Evolutionary conservation across 495 filamentous ascomycete genomes (phyloP), one percentile per base, ranked within the genome.

Genomic region (Cryomyces minteri): DNA sequence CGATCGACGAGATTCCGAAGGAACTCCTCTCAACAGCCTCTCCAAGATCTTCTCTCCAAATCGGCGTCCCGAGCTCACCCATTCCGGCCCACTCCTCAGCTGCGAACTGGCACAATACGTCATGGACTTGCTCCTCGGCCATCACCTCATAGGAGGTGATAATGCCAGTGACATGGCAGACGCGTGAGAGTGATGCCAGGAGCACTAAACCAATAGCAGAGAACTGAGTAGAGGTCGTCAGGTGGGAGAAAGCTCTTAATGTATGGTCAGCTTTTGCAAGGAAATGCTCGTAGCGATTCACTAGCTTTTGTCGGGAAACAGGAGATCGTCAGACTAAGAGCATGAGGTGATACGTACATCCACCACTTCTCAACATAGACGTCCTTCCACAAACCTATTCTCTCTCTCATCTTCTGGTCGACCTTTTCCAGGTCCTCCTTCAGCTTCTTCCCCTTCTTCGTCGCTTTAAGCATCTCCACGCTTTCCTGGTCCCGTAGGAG

Each of bases 201-300:
- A 57, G 44, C 32, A 50, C 47, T 4, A 57, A n/a, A 9, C 54
- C 54, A 4, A 57, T 42, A 8, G 47, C 49, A 6, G 51, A 46
- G 37, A 57, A 57, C 31, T 49, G 48, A 4, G 43, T 45, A 10
- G 31, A 28, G 12, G 32, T 10, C 14, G 37, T n/a, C 12, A 45
- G 12, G 4, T 45, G 43, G 12, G 43, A 37, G 43, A 45, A 45
- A 6, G 43, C 43, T 37, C 43, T 45, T 25, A 25, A 25, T 25
- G 18, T 1, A 25, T 25, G 18, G 18, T 25, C 18, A 25, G 18
- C 18, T 25, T 25, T 25, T 25, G 18, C 18, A 25, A 25, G 18
- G 4, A 11, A 5, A n/a, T 11, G 5, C 28, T 1, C 6, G 31
- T 12, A 45, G 43, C 29, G 5, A 10, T 7, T 12, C 1, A 12